phyloP scores from a whole-genome alignment of 352 stramenopile species.

The Halophytophthora polymorphica region DNA sequence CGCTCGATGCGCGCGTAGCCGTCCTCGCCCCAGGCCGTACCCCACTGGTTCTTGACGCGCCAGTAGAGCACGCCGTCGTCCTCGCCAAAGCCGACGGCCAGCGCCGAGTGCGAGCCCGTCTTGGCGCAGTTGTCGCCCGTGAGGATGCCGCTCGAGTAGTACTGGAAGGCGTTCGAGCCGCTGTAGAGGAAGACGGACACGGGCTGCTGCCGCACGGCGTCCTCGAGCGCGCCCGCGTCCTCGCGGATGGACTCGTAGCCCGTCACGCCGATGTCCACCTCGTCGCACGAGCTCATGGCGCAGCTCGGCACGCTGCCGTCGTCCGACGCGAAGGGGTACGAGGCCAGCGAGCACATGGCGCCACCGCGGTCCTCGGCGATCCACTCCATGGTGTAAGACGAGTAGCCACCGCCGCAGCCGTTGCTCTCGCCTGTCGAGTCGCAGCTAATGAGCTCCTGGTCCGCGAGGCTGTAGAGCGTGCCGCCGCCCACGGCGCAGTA shows the following conservation, averaged over 20 bases:
- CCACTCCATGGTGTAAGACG: conserved; percentile 60
- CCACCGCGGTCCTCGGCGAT: conserved; percentile 36
- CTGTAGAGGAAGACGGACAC: conserved; percentile 65
- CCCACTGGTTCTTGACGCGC: conserved; percentile 79
- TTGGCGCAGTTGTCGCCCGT: conserved; percentile 57
- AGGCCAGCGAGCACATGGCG: conserved; percentile 53
- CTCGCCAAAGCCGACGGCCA: conserved; percentile 61
- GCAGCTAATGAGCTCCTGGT: conserved; percentile 76
- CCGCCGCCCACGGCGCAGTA: conserved; percentile 40
- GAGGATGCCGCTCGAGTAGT: conserved; percentile 57
- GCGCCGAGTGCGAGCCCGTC: conserved; percentile 47
- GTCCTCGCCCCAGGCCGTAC: conserved; percentile 57
- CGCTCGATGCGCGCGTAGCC: conserved; percentile 69
- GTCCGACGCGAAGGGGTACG: conserved; percentile 47
- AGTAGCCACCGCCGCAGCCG: conserved; percentile 59
- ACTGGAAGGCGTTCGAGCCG: conserved; percentile 59
- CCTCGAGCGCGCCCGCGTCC: conserved; percentile 37
- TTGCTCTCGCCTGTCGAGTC: conserved; percentile 41
- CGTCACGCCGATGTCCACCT: conserved; percentile 44
- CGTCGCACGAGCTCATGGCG: conserved; percentile 29
- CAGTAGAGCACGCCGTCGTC: conserved; percentile 48
- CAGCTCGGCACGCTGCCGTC: conserved; percentile 33
- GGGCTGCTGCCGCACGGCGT: conserved; percentile 40
- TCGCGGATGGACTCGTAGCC: conserved; percentile 46
- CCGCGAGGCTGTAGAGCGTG: conserved; percentile 36